Conservation (phyloP, 140 eudicot genomes). For the Bidens hawaiensis region DNA sequence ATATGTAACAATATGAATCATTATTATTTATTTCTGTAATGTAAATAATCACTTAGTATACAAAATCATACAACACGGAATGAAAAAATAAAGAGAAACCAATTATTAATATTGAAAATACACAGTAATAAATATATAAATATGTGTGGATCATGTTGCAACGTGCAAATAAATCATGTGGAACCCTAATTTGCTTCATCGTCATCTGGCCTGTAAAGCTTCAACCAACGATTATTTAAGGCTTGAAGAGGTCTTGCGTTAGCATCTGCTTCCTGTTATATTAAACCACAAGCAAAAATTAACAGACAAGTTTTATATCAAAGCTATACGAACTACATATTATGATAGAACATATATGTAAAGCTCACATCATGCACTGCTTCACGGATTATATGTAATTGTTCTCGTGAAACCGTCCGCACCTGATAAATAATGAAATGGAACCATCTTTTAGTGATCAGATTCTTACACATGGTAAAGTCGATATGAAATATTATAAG, state of each 20-base stretch:
- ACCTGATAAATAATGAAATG: slow-evolving; percentile 25
- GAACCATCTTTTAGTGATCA: neutral
- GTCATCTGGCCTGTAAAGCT: slow-evolving; percentile 33
- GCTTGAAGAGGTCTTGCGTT: slow-evolving; percentile 57
- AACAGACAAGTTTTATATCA: neutral
- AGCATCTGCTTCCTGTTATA: slow-evolving; percentile 27
- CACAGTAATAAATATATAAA: neutral
- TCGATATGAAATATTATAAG: neutral
- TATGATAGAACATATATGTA: neutral
- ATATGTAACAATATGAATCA: neutral
- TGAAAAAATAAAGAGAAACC: neutral
- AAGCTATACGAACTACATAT: neutral
- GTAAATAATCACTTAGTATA: neutral
- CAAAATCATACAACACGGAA: neutral
- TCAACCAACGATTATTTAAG: slow-evolving; percentile 27
- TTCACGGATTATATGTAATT: slow-evolving; percentile 37
- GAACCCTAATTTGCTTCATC: slow-evolving; percentile 4
- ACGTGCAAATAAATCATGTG: neutral
- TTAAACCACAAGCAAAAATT: neutral
- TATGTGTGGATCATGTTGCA: neutral
- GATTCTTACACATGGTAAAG: neutral
- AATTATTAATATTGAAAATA: neutral
- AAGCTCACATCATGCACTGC: slow-evolving; percentile 64
- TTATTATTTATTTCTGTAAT: neutral
- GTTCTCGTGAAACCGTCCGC: slow-evolving; percentile 49